phyloP scores from a whole-genome alignment of 768 basidiomycete genomes.

The Auriculariales sp. region DNA sequence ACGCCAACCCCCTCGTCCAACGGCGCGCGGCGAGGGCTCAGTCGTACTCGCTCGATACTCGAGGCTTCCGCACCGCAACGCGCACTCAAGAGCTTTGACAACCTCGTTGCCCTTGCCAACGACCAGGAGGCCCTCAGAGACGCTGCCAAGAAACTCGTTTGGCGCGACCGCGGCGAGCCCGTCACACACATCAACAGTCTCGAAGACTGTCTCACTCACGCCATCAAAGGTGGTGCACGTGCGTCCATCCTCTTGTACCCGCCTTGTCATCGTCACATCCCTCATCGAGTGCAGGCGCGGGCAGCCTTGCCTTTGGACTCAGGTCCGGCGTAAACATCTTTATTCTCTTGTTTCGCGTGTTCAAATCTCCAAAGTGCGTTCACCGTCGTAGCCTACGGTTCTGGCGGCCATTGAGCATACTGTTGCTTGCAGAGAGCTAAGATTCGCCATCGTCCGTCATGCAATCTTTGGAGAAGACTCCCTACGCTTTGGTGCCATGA shows the following conservation, averaged over 20 bases:
- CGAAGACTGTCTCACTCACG: slow-evolving; percentile 56
- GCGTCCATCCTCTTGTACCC: slow-evolving; percentile 18
- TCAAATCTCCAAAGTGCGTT: slow-evolving; percentile 48
- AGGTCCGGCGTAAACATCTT: slow-evolving; percentile 75
- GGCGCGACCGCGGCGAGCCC: slow-evolving; percentile 67
- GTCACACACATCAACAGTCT: slow-evolving; percentile 51
- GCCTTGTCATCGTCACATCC: not conserved
- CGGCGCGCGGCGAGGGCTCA: not conserved
- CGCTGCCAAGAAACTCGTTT: slow-evolving; percentile 59
- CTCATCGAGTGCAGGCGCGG: slow-evolving; percentile 43
- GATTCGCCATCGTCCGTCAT: slow-evolving; percentile 54
- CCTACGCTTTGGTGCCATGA: slow-evolving; percentile 74
- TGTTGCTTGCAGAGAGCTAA: slow-evolving; percentile 33
- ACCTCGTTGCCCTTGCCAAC: slow-evolving; percentile 54
- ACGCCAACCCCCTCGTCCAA: too few species aligned
- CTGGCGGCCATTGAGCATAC: not conserved
- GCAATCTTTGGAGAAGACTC: slow-evolving; percentile 78
- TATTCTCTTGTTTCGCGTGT: slow-evolving; percentile 57
- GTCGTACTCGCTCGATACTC: not conserved
- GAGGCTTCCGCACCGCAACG: not conserved
- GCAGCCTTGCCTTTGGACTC: slow-evolving; percentile 63
- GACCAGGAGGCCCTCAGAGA: slow-evolving; percentile 60
- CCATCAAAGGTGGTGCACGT: slow-evolving; percentile 57
- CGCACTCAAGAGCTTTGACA: slow-evolving; percentile 1
- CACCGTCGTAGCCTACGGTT: not conserved